phyloP scores from a whole-genome alignment of 208 protist species.

The Wallacemonas sp. region DNA sequence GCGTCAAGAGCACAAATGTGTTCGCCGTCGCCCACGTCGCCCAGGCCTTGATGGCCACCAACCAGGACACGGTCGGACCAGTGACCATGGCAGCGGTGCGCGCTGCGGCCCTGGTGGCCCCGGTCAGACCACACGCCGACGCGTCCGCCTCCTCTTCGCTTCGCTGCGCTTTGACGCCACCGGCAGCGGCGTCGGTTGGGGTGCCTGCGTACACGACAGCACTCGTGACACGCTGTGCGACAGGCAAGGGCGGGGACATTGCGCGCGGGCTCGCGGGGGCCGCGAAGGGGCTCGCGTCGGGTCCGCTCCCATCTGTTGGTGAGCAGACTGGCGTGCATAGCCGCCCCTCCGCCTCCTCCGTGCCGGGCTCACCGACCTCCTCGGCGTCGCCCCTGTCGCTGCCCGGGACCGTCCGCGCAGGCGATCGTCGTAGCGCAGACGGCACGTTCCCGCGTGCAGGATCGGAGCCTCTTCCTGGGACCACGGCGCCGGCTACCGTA shows the following conservation, averaged over 20 bases:
- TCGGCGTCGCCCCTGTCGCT: not conserved
- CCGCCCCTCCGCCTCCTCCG: too few relatives aligned
- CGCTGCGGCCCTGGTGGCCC: not conserved
- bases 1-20: slow-evolving; percentile 74
- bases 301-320: not conserved
- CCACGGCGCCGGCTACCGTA: slow-evolving; percentile 20
- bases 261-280: not conserved
- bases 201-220: not conserved
- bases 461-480: too few relatives aligned
- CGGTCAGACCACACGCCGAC: too few relatives aligned
- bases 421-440: not conserved
- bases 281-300: not conserved
- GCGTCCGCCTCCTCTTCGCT: not conserved
- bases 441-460: too few relatives aligned
- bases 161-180: too few relatives aligned
- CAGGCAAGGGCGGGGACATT: not conserved
- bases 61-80: not conserved
- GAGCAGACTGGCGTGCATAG: too few relatives aligned
- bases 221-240: not conserved
- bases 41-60: slow-evolving; percentile 24
- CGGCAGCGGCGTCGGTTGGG: not conserved
- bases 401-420: slow-evolving; percentile 4
- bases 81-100: slow-evolving; percentile 6
- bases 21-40: slow-evolving; percentile 51
- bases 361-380: not conserved